Base-by-base conservation (phyloP, 805 yeast genomes). In the Candida endomychidarum region DNA sequence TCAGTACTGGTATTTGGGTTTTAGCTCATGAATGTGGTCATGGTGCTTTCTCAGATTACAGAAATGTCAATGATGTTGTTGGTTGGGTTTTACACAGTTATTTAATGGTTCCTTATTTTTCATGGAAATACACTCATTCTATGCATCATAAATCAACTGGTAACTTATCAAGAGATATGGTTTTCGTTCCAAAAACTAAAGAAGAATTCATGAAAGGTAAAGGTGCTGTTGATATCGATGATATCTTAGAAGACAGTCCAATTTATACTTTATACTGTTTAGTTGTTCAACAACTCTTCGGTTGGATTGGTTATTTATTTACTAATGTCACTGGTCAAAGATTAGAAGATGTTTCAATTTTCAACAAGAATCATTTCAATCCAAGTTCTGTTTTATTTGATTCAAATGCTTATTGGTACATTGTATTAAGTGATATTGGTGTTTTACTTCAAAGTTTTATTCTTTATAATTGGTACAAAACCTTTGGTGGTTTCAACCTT, bases 11-110 rank as follows among this genome's bases (percentile, higher is more conserved):
- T 34, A 39, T 82, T 35, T 86, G 95, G 95, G 83, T 86, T 36
- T 57, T 86, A 66, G 93, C 95, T 38, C 96, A 86, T 63, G 96
- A 86, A 64, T 86, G 96, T 71, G 96, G 96, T 45, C 96, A 86
- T 61, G 83, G 80, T 52, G 95, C 95, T 16, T 87, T 87, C 63
- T 74, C 83, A 27, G 86, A 83, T 53, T 81, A 80, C 57, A 80
- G 79, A 27, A 63, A 72, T 67, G 80, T 85, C 48, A 86, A 87
- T 62, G 91, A 87, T 62, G 63, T 78, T 27, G 83, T 82, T 32
- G 96, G 96, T 33, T 86, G 95, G 95, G 60, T 83, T 27, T 67
- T 87, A 47, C 96, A 86, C 67, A 83, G 91, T 14, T 78, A 76
- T 57, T 67, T 85, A 53, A 60, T 85, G 54, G 96, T 87, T 22